Evolutionary conservation across 2,329 filamentous ascomycete genomes (phyloP), one percentile per base, ranked within the genome.

Genomic region (Dactylella cylindrospora): DNA sequence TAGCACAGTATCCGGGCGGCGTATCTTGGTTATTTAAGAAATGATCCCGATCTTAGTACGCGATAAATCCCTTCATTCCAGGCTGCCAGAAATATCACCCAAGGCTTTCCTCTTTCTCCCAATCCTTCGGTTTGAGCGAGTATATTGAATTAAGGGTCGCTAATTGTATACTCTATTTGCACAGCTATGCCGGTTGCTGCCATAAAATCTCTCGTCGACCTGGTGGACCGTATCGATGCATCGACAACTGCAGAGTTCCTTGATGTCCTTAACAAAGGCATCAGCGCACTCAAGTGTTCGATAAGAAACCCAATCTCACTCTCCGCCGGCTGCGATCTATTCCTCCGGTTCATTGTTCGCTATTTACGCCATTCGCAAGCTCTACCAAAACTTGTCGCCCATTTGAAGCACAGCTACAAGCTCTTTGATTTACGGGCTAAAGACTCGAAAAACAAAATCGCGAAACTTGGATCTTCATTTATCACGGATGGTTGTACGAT

Each of bases 151-250:
- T 5, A 40, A 12, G 12, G 3, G 12, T n/a, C 31, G n/a, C n/a
- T 43, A 10, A 43, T 17, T 3, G 7, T 2, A n/a, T 36, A 5
- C 13, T 33, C 12, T 20, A 29, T 20, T n/a, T 4, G 22, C 65
- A 80, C 97, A 47, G 96, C 91, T 28, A 96, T 95, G 82, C 90
- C 93, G 65, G 88, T 98, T 51, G 93, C 93, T 15, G 90, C 90
- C 59, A 95, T 95, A 71, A 88, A 95, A 75, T 84, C 90, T 22
- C 80, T 98, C 60, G 93, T 97, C 67, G 83, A 86, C 70, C 85
- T 93, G 62, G 86, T 97, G 60, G 84, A 85, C 70, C 80, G 86
- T 66, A 86, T 84, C 38, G 84, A 84, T 65, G 85, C 89, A 5
- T 86, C 84, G 17, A 98, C 93, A 55, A 88, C 95, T 69, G 91